phyloP scores from a whole-genome alignment of 2,329 filamentous ascomycete species.

The Nannizzia gypsea region DNA sequence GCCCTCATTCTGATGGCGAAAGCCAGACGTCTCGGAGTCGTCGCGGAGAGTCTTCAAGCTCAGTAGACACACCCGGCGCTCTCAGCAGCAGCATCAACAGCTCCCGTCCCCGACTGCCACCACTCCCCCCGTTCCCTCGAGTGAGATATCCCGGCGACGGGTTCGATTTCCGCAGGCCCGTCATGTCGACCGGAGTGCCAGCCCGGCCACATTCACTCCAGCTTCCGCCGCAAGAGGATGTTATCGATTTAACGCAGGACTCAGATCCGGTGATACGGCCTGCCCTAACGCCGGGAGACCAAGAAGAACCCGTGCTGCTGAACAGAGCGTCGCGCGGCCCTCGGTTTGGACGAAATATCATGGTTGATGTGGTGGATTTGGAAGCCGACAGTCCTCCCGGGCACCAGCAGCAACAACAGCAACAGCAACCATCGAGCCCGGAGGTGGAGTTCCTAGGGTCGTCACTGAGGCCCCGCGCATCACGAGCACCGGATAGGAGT shows the following conservation, averaged over 20 bases:
- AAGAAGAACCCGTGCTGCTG: background rate
- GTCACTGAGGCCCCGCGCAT: constrained; percentile 7
- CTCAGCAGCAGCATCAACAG: background rate
- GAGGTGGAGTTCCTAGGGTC: constrained; percentile 41
- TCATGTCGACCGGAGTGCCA: constrained; percentile 30
- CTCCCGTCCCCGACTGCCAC: constrained; percentile 3
- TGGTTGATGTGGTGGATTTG: constrained; percentile 29
- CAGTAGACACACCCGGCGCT: background rate
- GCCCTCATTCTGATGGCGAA: constrained; percentile 19
- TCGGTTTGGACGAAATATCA: constrained; percentile 28
- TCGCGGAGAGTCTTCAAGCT: constrained; percentile 9
- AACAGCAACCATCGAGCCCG: constrained; percentile 23
- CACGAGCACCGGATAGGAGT: background rate
- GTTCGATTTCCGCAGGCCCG: constrained; percentile 43
- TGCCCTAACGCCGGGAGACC: constrained; percentile 8
- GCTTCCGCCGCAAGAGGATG: constrained; percentile 19
- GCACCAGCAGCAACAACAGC: constrained; percentile 9
- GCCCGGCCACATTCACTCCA: constrained; percentile 13
- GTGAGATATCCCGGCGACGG: constrained; percentile 41
- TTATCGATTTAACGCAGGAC: constrained; percentile 39
- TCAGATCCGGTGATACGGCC: constrained; percentile 24
- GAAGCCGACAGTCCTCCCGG: constrained; percentile 25
- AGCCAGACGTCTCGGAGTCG: constrained; percentile 19
- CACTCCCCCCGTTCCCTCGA: constrained; percentile 22
- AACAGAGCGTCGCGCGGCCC: constrained; percentile 20